Conservation (phyloP, 164 flowering plant genomes). For the Liquidambar formosana region DNA sequence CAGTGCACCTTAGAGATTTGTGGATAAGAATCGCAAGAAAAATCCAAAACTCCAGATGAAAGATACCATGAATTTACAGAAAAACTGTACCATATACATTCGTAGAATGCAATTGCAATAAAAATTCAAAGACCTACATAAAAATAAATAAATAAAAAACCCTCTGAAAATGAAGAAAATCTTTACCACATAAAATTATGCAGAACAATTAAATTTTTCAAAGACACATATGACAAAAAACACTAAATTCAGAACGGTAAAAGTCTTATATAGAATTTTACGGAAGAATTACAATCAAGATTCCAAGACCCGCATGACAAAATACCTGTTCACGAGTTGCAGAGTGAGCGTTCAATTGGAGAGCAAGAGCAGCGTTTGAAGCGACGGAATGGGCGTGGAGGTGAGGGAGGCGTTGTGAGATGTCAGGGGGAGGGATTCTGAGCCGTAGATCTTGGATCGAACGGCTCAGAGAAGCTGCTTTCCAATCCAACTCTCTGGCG, state of each 20-base stretch:
- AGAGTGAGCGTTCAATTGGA: slow-evolving; percentile 77
- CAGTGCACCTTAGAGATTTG: background rate
- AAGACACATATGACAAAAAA: background rate
- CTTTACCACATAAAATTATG: too few relatives aligned
- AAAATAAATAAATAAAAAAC: too few relatives aligned
- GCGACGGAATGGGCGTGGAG: slow-evolving; percentile 94
- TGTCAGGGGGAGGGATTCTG: slow-evolving; percentile 79
- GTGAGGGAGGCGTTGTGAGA: slow-evolving; percentile 89
- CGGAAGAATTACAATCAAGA: background rate
- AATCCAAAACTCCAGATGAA: background rate
- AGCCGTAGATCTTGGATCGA: slow-evolving; percentile 84
- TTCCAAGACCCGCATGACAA: background rate
- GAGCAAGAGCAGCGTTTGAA: slow-evolving; percentile 81
- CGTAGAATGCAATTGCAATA: too few relatives aligned
- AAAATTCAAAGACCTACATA: too few relatives aligned
- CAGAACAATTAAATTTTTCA: background rate
- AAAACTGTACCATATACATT: too few relatives aligned
- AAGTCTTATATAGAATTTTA: background rate
- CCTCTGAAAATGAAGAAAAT: too few relatives aligned
- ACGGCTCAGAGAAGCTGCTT: slow-evolving; percentile 62
- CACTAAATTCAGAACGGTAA: background rate
- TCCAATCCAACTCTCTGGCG: slow-evolving; percentile 50
- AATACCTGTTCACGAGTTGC: slow-evolving; percentile 76
- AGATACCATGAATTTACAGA: too few relatives aligned
- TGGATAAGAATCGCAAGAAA: background rate